These are phyloP conservation scores for Lactarius psammicola DNA, from an alignment of 768 basidiomycete species.

Conservation along the genomic window DNA sequence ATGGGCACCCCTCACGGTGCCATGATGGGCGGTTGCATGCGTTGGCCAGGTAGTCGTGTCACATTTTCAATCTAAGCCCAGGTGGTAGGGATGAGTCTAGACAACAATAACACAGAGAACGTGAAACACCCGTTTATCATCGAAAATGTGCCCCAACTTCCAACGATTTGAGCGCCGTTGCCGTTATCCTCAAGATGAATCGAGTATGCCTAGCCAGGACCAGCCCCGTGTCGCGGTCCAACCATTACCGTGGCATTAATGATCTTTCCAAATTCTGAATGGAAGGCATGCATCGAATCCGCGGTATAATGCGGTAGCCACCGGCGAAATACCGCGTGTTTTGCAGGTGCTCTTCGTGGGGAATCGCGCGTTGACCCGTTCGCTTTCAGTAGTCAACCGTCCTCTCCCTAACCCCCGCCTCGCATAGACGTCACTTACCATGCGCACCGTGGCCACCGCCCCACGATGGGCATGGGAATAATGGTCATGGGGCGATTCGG, in stretches of 20 bases:
- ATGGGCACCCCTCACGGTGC: conserved; percentile 46
- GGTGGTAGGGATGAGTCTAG: not conserved
- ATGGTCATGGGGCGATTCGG: conserved; percentile 39
- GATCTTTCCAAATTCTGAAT: conserved; percentile 91
- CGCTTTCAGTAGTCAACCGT: too few species aligned
- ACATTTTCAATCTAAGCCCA: conserved; percentile 83
- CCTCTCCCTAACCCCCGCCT: too few species aligned
- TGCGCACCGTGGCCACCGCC: too few species aligned
- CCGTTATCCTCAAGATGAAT: conserved; percentile 93
- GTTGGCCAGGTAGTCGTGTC: conserved; percentile 83
- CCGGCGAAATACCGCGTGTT: conserved; percentile 96
- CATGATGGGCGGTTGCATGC: conserved; percentile 39
- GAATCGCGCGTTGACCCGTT: conserved; percentile 97
- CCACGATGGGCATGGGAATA: conserved; percentile 33
- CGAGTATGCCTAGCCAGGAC: too few species aligned
- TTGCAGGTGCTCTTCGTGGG: conserved; percentile 89
- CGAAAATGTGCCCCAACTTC: conserved; percentile 71
- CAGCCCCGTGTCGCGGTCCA: conserved; percentile 91
- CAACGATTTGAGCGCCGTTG: conserved; percentile 85
- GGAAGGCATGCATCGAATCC: conserved; percentile 90
- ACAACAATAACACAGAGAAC: not conserved
- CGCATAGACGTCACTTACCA: too few species aligned
- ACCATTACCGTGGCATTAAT: conserved; percentile 99
- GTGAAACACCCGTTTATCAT: conserved; percentile 82
- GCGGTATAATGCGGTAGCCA: conserved; percentile 91